A percentile compares a stretch with the other conserved stretches of the same genome.
phyloP scores from a whole-genome alignment of 805 yeast species.

The Metschnikowia aberdeeniae region DNA sequence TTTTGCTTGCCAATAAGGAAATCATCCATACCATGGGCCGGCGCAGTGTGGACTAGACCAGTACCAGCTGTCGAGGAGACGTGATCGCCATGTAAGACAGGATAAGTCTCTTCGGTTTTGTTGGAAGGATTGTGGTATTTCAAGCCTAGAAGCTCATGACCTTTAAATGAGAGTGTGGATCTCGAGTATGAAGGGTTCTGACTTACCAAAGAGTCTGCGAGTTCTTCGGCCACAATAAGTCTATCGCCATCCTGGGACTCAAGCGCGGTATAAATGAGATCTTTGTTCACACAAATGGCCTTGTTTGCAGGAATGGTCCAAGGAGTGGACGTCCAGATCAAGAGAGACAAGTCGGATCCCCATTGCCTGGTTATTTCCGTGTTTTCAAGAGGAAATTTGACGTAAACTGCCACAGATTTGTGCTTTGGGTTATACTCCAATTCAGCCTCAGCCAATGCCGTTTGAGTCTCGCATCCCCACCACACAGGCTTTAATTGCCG shows the following conservation, averaged over 20 bases:
- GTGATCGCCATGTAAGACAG: constrained; percentile 74
- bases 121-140: constrained; percentile 57
- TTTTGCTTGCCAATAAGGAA: constrained; percentile 62
- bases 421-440: constrained; percentile 78
- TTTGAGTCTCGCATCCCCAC: constrained; percentile 93
- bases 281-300: constrained; percentile 70
- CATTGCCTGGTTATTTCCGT: constrained; percentile 19
- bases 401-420: constrained; percentile 61
- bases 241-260: constrained; percentile 33
- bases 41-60: constrained; percentile 95
- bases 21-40: constrained; percentile 97
- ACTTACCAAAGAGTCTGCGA: constrained; percentile 37
- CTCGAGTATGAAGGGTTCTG: constrained; percentile 20
- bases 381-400: constrained; percentile 52
- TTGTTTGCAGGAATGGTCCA: constrained; percentile 92
- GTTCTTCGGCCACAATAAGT: constrained; percentile 54
- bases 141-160: constrained; percentile 24
- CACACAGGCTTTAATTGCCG: constrained; percentile 93
- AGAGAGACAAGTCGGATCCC: constrained; percentile 18
- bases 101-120: constrained; percentile 34
- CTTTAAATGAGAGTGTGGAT: constrained; percentile 15
- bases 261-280: constrained; percentile 52
- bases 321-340: constrained; percentile 98
- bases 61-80: constrained; percentile 84
- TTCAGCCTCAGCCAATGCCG: constrained; percentile 97